A percentile compares a stretch with the other conserved stretches of the same genome.
Evolutionary conservation across 2,329 filamentous ascomycete species (phyloP).

Genomic region (Dactylellina cionopaga): DNA sequence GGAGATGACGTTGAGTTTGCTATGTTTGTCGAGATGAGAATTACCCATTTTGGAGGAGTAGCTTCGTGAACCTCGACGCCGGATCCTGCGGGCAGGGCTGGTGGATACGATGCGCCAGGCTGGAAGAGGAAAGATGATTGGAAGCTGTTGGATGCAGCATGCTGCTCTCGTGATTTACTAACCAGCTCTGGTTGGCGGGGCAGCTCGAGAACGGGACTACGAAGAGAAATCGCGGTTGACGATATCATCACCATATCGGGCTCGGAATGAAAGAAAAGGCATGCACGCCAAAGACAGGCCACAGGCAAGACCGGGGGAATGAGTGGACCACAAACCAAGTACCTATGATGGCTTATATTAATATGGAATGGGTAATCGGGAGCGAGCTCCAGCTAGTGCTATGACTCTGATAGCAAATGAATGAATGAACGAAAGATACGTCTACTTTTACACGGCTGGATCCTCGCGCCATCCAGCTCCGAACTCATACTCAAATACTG

Average conservation of each 20-base stretch:
- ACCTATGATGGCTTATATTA: background rate
- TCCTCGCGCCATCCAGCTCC: constrained; percentile 39
- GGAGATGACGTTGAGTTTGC: background rate
- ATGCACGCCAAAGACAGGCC: constrained; percentile 19
- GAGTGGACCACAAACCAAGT: background rate
- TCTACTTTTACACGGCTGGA: constrained; percentile 31
- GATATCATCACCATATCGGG: no score
- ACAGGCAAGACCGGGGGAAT: background rate
- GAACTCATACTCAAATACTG: no score
- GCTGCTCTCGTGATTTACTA: constrained; percentile 48
- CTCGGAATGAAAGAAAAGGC: no score
- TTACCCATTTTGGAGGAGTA: background rate
- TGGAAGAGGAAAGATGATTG: constrained; percentile 35
- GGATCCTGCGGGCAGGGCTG: background rate
- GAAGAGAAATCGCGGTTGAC: constrained; percentile 18
- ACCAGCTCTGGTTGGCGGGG: constrained; percentile 42
- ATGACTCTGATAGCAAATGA: constrained; percentile 5
- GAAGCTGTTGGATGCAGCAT: background rate
- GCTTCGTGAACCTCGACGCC: background rate
- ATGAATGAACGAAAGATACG: background rate
- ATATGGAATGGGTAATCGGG: background rate
- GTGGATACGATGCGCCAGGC: background rate
- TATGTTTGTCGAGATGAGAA: background rate
- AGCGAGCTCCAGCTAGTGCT: background rate
- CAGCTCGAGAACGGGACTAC: background rate